These are phyloP conservation scores for Termitomyces bulborhizus DNA, from an alignment of 768 basidiomycete species.

Conservation along the genomic window DNA sequence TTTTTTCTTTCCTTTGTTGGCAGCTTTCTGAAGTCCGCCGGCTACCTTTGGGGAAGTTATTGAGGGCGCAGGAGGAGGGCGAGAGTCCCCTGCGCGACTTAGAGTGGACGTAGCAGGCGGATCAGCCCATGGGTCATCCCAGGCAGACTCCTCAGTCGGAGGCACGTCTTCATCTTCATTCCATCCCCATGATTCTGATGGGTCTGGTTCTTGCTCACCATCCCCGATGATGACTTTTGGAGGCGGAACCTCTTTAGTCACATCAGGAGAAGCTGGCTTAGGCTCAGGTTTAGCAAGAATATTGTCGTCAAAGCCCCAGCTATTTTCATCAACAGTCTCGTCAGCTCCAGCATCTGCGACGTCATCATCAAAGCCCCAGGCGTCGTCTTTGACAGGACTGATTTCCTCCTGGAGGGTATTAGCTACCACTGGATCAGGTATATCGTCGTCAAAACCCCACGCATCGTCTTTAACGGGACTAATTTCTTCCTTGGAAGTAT, in stretches of 20 bases:
- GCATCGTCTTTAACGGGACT: slow-evolving; percentile 26
- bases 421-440: slow-evolving; percentile 10
- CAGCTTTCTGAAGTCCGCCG: slow-evolving; percentile 50
- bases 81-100: slow-evolving; percentile 17
- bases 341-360: slow-evolving; percentile 21
- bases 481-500: slow-evolving; percentile 14
- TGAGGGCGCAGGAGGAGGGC: slow-evolving; percentile 24
- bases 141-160: slow-evolving; percentile 37
- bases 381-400: slow-evolving; percentile 24
- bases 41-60: slow-evolving; percentile 44
- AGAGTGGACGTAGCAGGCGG: slow-evolving; percentile 19
- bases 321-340: slow-evolving; percentile 30
- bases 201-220: slow-evolving; percentile 30
- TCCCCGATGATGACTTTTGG: slow-evolving; percentile 12
- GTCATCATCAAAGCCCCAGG: slow-evolving; percentile 52
- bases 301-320: slow-evolving; percentile 53
- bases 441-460: slow-evolving; percentile 47
- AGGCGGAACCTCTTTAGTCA: slow-evolving; percentile 3
- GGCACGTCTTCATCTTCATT: slow-evolving; percentile 46
- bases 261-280: slow-evolving; percentile 11
- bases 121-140: slow-evolving; percentile 73
- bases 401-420: slow-evolving; percentile 16
- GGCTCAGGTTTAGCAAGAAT: slow-evolving; percentile 14
- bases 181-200: slow-evolving; percentile 73
- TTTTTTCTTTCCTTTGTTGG: slow-evolving; percentile 47